Base-by-base conservation (phyloP, 2,329 filamentous ascomycete genomes). In the Fusarium buharicum region DNA sequence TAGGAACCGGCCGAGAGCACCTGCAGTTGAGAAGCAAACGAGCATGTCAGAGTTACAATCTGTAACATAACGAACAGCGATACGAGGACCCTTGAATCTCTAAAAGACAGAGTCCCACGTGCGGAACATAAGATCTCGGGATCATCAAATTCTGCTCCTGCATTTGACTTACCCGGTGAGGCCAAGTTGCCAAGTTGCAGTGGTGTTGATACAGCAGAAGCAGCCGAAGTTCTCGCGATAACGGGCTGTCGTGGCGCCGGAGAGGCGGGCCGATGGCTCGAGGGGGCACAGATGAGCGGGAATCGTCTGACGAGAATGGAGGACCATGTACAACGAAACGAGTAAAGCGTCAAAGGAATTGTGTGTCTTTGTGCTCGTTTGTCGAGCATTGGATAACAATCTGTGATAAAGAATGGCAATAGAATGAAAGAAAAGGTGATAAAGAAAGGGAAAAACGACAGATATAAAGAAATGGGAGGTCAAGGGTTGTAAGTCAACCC, bases 261-360 rank as follows among this genome's bases (percentile, higher is more conserved):
- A 72, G 61, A 74, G 70, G 68, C 74, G 74, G 74, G 71, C 74
- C 74, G 74, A 70, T 69, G 70, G 66, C 61, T 68, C 61, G 63
- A 40, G 53, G 57, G 50, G 60, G 62, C 53, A 63, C 55, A 64
- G 51, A 59, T 58, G 55, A 58, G 49, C 56, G 59, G 58, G 54
- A 62, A 67, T 69, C 61, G 63, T 66, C 66, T 70, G 60, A 70
- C 67, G 50, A 56, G 50, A 51, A 50, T 39, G 57, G 50, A 63
- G 49, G 39, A 44, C 30, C 45, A 59, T 55, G 49, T 47, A 50
- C 31, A 55, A 56, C 48, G 31, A 50, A 53, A 58, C 57, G 53
- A 66, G 55, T 55, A 43, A 64, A 58, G 50, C 41, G 52, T 20
- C 33, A 36, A 48, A 45, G 33, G 28, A 24, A 47, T 30, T 33